Evolutionary conservation across 495 filamentous ascomycete genomes (phyloP), one percentile per base, ranked within the genome.

Genomic region (Hypoxylon fuscum): DNA sequence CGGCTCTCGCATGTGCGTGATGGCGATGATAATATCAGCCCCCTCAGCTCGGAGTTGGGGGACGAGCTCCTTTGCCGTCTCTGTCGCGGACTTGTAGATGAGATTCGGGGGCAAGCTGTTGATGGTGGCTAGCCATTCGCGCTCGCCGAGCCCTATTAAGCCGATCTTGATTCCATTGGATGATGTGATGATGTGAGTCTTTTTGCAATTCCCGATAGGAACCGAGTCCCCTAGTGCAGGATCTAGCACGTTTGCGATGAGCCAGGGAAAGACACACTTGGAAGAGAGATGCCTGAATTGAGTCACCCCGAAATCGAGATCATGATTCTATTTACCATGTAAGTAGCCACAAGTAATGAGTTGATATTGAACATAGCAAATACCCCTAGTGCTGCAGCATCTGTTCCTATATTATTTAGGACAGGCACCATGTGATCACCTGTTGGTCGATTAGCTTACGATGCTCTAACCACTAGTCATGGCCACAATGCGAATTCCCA

Each of bases 221-320:
- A 87, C 82, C 50, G 77, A 76, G 0, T 87, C 81, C 31, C 90
- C 91, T 2, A 94, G 73, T 0, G 87, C 90, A 0, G 90, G 90
- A 75, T 72, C 69, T 47, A 72, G 25, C 9, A 73, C 68, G 68
- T 97, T 96, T 46, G 91, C 91, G 12, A 95, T 77, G 1, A 97
- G 83, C 93, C 93, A 97, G 2, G 93, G 93, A 57, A 97, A 97
- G 15, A 79, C 79, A 77, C 91, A 95, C 67, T 90, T 86, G 4
- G 79, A 78, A 6, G 86, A 82, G 15, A 97, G 75, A 70, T 94
- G 80, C 17, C 81, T 83, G 69, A 91, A 90, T 68, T 96, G 92
- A 8, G 78, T 73, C 15, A 94, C 88, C n/a, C 93, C 93, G 68
- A 97, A 97, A 72, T 97, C 93, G 32, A 97, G 85, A 70, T 97